Evolutionary conservation across 2,329 filamentous ascomycete genomes (phyloP), one percentile per base, ranked within the genome.

Genomic region (Dendrostoma leiphaemia): DNA sequence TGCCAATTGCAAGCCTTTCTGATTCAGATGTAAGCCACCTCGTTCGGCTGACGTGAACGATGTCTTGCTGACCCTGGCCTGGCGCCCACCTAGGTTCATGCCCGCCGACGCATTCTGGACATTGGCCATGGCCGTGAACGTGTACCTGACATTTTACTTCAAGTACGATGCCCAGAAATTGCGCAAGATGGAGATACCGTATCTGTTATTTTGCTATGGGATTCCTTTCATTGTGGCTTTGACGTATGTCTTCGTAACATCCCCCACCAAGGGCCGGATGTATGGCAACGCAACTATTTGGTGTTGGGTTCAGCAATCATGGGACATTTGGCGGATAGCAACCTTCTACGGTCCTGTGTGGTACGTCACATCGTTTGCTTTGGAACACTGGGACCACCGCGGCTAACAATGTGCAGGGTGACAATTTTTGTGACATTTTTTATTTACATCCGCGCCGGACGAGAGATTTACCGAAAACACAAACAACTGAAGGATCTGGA

Each of bases 71-170:
- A 15, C 5, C 3, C n/a, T 43, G 12, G 29, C 29, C n/a, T n/a
- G n/a, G n/a, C n/a, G 9, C 12, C 13, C 13, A 23, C 19, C n/a
- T 63, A 91, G 87, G 85, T 91, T 91, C 66, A 84, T 90, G 78
- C 85, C 85, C 2, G 87, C 88, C 5, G 88, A 91, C 72, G 84
- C 86, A 1, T 76, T 88, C 43, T 92, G 86, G 89, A 89, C 87
- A 1, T 76, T 92, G 55, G 84, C 87, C 51, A 94, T 95, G 90
- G 89, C 90, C 1, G 78, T 86, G 61, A 95, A 94, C 65, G 90
- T 94, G 48, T 90, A 90, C 67, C 71, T 93, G 13, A 91, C 89
- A 0, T 91, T 94, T 64, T 91, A 91, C 68, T 78, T 77, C 63
- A 88, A 88, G 59, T 92, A 85, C 61, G 83, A 88, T 56, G 82